Conservation (phyloP, 306 rosid genomes). For the Cajanus cajan region DNA sequence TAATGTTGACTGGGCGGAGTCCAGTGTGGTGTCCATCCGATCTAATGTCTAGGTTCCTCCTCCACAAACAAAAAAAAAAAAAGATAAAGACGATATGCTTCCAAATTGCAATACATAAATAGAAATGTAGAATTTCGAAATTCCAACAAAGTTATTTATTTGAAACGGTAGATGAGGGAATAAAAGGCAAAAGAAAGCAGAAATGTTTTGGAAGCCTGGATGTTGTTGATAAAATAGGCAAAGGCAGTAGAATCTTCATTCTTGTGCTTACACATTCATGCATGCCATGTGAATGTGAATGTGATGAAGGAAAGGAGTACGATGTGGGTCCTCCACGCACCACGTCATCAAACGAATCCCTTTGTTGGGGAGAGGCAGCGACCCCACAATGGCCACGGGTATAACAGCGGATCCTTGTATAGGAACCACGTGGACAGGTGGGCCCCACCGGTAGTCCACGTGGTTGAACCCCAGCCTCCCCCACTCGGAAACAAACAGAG, state of each 20-base stretch:
- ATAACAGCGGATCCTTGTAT: conserved; percentile 55
- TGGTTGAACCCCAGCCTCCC: conserved; percentile 70
- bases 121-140: not conserved
- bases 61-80: no score
- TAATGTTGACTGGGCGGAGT: no score
- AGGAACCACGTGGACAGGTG: conserved; percentile 61
- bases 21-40: no score
- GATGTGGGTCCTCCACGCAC: conserved; percentile 59
- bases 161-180: not conserved
- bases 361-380: conserved; percentile 40
- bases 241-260: not conserved
- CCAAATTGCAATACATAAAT: no score
- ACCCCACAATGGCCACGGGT: conserved; percentile 64
- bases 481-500: conserved; percentile 76
- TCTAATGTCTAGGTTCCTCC: no score
- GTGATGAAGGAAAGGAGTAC: conserved; percentile 43
- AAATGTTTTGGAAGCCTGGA: not conserved
- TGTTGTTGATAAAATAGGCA: not conserved
- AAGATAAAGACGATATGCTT: no score
- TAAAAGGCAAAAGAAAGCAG: not conserved
- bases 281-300: no score
- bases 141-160: conserved; percentile 9
- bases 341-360: conserved; percentile 75
- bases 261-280: not conserved
- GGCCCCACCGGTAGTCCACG: conserved; percentile 71